A percentile compares a stretch with the other conserved stretches of the same genome.
phyloP scores from a whole-genome alignment of 805 yeast species.

The Teunomyces panamensis region DNA sequence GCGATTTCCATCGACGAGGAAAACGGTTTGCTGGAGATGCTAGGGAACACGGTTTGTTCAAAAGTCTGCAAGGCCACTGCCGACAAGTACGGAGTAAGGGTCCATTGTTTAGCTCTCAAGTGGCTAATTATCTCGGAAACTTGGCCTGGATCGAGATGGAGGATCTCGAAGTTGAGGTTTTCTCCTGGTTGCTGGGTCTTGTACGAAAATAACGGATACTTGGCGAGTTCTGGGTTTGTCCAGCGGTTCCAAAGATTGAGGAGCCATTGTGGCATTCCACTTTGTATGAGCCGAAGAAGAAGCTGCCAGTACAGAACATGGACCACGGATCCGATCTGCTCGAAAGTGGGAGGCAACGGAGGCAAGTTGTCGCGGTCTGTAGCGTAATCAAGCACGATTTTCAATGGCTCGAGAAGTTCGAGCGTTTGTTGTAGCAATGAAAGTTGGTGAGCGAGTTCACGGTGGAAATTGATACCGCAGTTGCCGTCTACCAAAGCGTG shows the following conservation, averaged over 20 bases:
- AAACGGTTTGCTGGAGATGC: neutral
- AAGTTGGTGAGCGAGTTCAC: constrained; percentile 17
- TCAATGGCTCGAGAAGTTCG: neutral
- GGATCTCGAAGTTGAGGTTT: neutral
- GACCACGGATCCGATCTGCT: neutral
- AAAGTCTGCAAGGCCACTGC: constrained; percentile 14
- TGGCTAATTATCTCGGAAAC: constrained; percentile 8
- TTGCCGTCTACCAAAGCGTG: constrained; percentile 30
- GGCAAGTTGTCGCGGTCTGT: neutral
- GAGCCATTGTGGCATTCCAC: neutral
- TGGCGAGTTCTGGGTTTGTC: neutral
- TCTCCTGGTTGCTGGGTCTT: neutral
- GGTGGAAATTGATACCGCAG: constrained; percentile 27
- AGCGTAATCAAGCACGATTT: neutral
- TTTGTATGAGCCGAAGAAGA: neutral
- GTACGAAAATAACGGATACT: neutral
- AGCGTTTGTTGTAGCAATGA: constrained; percentile 1
- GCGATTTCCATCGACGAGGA: constrained; percentile 8
- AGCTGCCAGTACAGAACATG: neutral
- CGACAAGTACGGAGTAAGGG: constrained; percentile 20
- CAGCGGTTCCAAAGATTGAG: neutral
- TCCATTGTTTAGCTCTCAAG: constrained; percentile 12
- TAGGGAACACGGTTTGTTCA: constrained; percentile 14
- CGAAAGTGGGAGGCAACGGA: neutral
- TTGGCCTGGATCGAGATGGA: constrained; percentile 7